Evolutionary conservation across 768 basidiomycete genomes (phyloP), one percentile per base, ranked within the genome.

Genomic region (Chlorophyllum brunneum): DNA sequence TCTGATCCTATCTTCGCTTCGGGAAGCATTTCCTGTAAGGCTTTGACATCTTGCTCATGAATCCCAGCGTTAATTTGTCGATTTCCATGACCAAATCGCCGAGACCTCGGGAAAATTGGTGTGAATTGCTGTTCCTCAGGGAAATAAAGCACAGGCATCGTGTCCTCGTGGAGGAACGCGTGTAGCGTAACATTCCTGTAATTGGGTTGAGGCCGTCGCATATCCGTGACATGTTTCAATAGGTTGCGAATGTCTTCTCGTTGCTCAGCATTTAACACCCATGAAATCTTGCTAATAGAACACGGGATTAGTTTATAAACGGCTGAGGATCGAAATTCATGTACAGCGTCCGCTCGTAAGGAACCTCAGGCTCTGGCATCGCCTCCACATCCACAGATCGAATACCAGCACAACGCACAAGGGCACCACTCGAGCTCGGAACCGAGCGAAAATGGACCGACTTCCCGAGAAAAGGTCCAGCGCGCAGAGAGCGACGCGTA

Each of bases 401-500:
- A 11, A 73, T 37, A 10, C 36, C 39, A 15, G 22, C 22, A 11
- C 13, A 13, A 10, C 27, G 26, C 8, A 30, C 22, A 5, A 54
- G 31, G 4, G 20, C 29, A 2, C 11, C 23, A 11, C 23, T 29
- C 4, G 41, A 31, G 1, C 2, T 33, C 3, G 51, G 56, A 3
- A 49, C 13, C 18, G 48, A 44, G 26, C 20, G 13, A 4, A 34
- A 53, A 13, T 48, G 40, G 13, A 56, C 57, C 50, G 56, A 22
- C 31, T 48, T 40, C 29, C 58, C 58, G n/a, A 78, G 75, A 5
- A 72, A 56, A 30, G 61, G 65, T 1, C 78, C 80, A 7, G 80
- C 82, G n/a, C 65, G 71, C 31, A 64, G 66, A 2, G 83, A 74
- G 13, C 69, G 68, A 30, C 68, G 66, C 38, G 81, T 77, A 16